Evolutionary conservation across 495 filamentous ascomycete genomes (phyloP), one percentile per base, ranked within the genome.

Genomic region (Trichoderma orchidacearum): DNA sequence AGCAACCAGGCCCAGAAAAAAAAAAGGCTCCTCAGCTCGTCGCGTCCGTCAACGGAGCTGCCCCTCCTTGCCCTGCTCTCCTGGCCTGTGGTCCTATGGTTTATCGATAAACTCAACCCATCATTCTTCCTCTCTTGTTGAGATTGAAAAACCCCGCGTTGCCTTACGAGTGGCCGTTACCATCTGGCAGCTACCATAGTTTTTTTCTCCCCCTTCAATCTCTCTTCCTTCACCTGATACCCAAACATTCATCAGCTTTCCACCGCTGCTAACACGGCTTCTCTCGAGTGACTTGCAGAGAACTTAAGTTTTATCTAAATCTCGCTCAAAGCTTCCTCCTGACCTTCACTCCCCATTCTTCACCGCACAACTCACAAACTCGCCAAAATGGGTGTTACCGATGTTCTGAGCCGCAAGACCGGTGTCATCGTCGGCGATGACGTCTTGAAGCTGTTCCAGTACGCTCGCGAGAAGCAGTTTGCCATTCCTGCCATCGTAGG

Each of bases 351-450:
- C 29, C 2, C 41, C 7, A 56, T 34, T 30, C 50, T 52, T 6
- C 55, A 17, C 64, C 64, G 56, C 63, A 66, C 2, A 67, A 62
- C 17, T 27, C 28, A 12, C 15, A 31, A 55, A 31, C 53, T 27
- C 50, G 58, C 61, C 71, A 81, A 59, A 65, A 85, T 86, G 82
- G 82, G 84, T 80, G 77, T 70, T 63, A 65, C 73, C 60, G 81
- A 85, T 58, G 71, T 83, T 67, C 81, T 93, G 53, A 80, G 69
- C 71, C 82, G 85, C 70, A 92, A 91, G 81, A 66, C 76, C 63
- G 89, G 89, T 66, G 89, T 94, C 76, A 89, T 91, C 75, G 82
- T 86, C 70, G 88, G 88, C 65, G 86, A 93, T 64, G 87, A 93
- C 71, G 87, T 93, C 63, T 66, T 82, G 57, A 81, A 79, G 75